These are phyloP conservation scores for Candida endomychidarum DNA, from an alignment of 805 yeast species.

Conservation along the genomic window DNA sequence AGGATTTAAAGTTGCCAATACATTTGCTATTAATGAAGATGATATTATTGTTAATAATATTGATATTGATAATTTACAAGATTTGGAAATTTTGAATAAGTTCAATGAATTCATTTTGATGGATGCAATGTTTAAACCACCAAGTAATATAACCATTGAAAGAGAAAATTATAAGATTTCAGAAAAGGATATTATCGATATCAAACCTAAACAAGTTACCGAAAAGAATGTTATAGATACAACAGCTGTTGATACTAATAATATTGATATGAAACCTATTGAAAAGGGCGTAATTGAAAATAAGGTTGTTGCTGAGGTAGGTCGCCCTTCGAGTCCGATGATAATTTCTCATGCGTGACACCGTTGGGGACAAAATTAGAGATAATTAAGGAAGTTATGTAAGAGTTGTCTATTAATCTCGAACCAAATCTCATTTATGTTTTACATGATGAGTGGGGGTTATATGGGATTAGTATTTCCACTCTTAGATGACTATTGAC, in stretches of 20 bases:
- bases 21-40: slow-evolving; percentile 28
- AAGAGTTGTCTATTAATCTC: slow-evolving; percentile 11
- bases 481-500: slow-evolving; percentile 13
- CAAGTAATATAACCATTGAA: slow-evolving; percentile 15
- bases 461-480: slow-evolving; percentile 8
- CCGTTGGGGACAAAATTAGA: slow-evolving; percentile 10
- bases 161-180: slow-evolving; percentile 11
- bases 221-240: slow-evolving; percentile 1
- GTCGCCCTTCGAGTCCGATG: slow-evolving; percentile 8
- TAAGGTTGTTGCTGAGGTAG: slow-evolving; percentile 1
- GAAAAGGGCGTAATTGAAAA: background rate
- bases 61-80: slow-evolving; percentile 15
- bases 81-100: slow-evolving; percentile 14
- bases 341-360: slow-evolving; percentile 16
- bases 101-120: slow-evolving; percentile 17
- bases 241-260: background rate
- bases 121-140: slow-evolving; percentile 23
- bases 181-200: slow-evolving; percentile 7
- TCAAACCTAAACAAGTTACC: background rate
- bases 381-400: slow-evolving; percentile 12
- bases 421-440: slow-evolving; percentile 3
- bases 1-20: slow-evolving; percentile 44
- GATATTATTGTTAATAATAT: slow-evolving; percentile 16
- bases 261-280: background rate
- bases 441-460: slow-evolving; percentile 3